Base-by-base conservation (phyloP, 1,139 yeast genomes). In the Debaryomyces udenii region DNA sequence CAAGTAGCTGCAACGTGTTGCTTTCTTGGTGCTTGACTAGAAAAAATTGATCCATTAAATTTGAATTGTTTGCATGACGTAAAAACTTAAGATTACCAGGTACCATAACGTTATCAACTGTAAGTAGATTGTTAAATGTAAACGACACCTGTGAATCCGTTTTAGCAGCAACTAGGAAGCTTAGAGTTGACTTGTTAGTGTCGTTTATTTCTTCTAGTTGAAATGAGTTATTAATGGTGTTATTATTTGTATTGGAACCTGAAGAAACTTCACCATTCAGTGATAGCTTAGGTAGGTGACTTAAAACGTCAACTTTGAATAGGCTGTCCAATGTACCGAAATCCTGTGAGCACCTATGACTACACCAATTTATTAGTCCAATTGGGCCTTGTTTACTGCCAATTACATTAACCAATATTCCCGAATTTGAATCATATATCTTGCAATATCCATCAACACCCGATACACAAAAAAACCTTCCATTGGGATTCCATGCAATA, bases 371-470 rank as follows among this genome's bases (percentile, higher is more conserved):
- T 29, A 67, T 50, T 38, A 60, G 54, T 9, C 49, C 52, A 14
- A 69, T 53, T 22, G 52, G 44, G 9, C 45, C 42, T 18, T 57
- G 58, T 9, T 45, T 42, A 24, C 48, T 52, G 16, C 42, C 48
- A 27, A 63, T 48, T 15, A 44, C 52, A 32, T 62, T 59, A 13
- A 75, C 48, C 34, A 73, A 54, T 9, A 58, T 62, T 0, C 83
- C 83, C 27, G 64, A 70, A 49, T 77, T 75, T 6, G 81, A 64
- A 47, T 76, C 79, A 45, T 75, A 76, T 3, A 79, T 59, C 47
- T 75, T 70, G 35, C 74, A 70, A 10, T 62, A 52, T 2, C 69
- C 67, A 47, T 78, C 81, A 1, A 59, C 47, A 2, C 80, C 80
- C 1, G 74, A 56, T 11, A 78, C 60, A 20, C 76, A 77, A 44